Conservation (phyloP, 2,329 filamentous ascomycete species). For the Magnaporthiopsis rhizophila region DNA sequence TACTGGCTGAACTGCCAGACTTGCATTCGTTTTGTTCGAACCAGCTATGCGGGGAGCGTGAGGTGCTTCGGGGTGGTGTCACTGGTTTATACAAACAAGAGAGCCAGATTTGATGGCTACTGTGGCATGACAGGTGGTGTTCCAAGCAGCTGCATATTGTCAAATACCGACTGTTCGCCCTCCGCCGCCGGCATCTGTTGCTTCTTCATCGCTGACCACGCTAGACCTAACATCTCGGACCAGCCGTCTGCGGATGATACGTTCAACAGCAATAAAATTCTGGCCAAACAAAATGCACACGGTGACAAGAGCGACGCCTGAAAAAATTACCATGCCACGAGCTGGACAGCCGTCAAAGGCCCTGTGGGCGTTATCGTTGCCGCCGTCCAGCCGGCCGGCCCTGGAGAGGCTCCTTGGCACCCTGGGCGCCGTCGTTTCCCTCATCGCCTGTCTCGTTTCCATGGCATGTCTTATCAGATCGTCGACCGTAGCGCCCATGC, state of each 20-base stretch:
- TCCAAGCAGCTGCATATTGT: too few relatives aligned
- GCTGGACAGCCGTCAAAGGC: neutral
- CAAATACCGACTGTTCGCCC: too few relatives aligned
- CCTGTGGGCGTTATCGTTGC: neutral
- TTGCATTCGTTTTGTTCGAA: neutral
- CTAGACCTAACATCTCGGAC: neutral
- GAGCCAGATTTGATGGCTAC: too few relatives aligned
- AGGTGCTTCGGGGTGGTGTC: too few relatives aligned
- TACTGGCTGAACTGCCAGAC: neutral
- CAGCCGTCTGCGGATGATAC: neutral
- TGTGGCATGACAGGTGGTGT: too few relatives aligned
- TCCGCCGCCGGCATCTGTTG: too few relatives aligned
- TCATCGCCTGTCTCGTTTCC: neutral
- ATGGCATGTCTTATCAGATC: neutral
- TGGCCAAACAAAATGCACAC: neutral
- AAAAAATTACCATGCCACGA: neutral
- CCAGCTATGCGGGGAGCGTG: neutral
- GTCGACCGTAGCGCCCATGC: conserved; percentile 7
- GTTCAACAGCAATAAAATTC: neutral
- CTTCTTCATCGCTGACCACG: neutral
- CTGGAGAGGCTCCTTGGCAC: neutral
- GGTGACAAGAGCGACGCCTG: neutral
- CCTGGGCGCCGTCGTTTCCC: neutral
- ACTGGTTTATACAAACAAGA: too few relatives aligned
- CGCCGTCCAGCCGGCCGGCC: too few relatives aligned